These are phyloP conservation scores for Neurospora africana DNA, from an alignment of 495 filamentous ascomycete genomes.

Conservation along the genomic window DNA sequence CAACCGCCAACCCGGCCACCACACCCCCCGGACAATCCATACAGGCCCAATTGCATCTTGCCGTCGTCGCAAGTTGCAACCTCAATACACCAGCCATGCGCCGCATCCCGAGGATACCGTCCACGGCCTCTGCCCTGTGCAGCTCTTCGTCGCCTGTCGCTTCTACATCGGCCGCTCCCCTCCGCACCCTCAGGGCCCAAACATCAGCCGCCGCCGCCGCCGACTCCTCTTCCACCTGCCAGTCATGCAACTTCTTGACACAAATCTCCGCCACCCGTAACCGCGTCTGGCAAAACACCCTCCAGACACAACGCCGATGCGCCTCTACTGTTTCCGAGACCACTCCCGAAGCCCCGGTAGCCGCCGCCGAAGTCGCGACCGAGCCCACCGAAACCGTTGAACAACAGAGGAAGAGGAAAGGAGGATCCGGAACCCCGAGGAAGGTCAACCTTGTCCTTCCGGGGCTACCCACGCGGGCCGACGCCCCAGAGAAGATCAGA, in stretches of 20 bases:
- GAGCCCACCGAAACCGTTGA: background rate
- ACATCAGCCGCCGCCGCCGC: background rate
- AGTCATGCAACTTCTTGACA: background rate
- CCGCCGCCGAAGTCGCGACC: background rate
- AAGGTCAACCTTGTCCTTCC: slow-evolving; percentile 17
- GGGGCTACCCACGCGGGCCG: slow-evolving; percentile 1
- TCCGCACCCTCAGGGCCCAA: slow-evolving; percentile 9
- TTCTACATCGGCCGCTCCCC: background rate
- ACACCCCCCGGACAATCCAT: background rate
- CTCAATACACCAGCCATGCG: slow-evolving; percentile 12
- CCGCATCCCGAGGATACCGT: slow-evolving; percentile 19
- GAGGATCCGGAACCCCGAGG: background rate
- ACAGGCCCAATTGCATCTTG: background rate
- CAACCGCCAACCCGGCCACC: background rate
- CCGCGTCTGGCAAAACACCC: slow-evolving; percentile 4
- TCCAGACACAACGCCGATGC: slow-evolving; percentile 13
- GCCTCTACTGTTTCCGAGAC: slow-evolving; percentile 8
- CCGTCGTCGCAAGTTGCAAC: background rate
- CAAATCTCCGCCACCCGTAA: slow-evolving; percentile 1
- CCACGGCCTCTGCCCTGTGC: slow-evolving; percentile 12
- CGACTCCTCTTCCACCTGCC: background rate
- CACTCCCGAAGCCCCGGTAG: background rate
- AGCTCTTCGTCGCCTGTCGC: slow-evolving; percentile 7
- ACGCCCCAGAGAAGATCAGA: slow-evolving; percentile 13
- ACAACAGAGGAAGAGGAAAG: background rate